phyloP scores from a whole-genome alignment of 108 stramenopile species.

The Fistulifera pelliculosa region DNA sequence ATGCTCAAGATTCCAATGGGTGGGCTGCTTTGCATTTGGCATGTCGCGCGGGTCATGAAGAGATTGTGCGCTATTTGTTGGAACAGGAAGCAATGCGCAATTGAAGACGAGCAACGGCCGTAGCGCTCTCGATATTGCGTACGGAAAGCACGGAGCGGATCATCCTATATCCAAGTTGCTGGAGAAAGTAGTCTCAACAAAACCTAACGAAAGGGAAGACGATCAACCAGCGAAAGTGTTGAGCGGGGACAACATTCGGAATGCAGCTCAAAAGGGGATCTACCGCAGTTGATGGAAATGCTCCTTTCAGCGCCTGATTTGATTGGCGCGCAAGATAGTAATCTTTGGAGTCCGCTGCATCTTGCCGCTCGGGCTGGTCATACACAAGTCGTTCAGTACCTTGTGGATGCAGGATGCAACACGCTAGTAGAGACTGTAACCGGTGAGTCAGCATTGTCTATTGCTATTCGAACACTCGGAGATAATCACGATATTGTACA shows the following conservation, averaged over 20 bases:
- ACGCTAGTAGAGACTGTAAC: neutral
- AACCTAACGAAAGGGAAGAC: neutral
- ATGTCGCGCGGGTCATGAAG: slow-evolving; percentile 9
- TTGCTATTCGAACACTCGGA: neutral
- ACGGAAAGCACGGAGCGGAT: neutral
- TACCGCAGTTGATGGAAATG: neutral
- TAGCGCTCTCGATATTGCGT: slow-evolving; percentile 4
- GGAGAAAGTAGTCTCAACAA: neutral
- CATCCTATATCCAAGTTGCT: neutral
- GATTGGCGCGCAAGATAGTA: slow-evolving; percentile 17
- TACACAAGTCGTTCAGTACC: slow-evolving; percentile 3
- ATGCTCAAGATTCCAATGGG: slow-evolving; percentile 24
- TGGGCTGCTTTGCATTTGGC: slow-evolving; percentile 34
- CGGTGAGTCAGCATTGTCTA: neutral
- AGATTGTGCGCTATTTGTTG: slow-evolving; percentile 6
- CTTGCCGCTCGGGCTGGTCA: slow-evolving; percentile 16
- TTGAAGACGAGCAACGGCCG: neutral
- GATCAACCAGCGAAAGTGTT: neutral
- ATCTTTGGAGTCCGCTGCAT: slow-evolving; percentile 28
- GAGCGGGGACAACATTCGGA: neutral
- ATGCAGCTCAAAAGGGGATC: neutral
- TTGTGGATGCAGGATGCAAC: neutral
- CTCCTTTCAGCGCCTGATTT: neutral
- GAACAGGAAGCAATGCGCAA: neutral
- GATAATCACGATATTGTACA: neutral